phyloP scores from a whole-genome alignment of 352 stramenopile genomes.

The Pythium aristosporum region DNA sequence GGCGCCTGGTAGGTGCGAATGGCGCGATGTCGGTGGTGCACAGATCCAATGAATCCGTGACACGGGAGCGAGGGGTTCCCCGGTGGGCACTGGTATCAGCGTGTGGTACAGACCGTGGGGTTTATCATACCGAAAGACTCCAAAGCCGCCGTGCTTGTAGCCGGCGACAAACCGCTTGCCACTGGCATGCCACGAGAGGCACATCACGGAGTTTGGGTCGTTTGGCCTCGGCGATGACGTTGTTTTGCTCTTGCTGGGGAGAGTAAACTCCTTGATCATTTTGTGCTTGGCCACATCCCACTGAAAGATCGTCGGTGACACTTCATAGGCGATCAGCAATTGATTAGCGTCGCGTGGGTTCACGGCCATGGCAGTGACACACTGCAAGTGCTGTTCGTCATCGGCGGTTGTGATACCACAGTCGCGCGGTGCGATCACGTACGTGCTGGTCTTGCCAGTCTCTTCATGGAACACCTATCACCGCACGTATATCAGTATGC shows the following conservation, averaged over 20 bases:
- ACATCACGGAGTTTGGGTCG: constrained; percentile 48
- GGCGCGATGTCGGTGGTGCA: constrained; percentile 51
- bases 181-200: constrained; percentile 71
- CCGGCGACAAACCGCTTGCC: constrained; percentile 75
- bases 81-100: background rate
- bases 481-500: constrained; percentile 1
- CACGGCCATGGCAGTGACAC: constrained; percentile 47
- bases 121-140: constrained; percentile 62
- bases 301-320: constrained; percentile 42
- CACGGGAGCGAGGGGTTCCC: constrained; percentile 25
- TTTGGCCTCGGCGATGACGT: background rate
- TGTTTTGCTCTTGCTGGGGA: constrained; percentile 16
- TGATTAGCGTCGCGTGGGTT: constrained; percentile 67
- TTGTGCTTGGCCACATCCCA: constrained; percentile 75
- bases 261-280: constrained; percentile 33
- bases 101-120: constrained; percentile 32
- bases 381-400: constrained; percentile 27
- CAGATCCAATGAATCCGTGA: constrained; percentile 63
- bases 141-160: constrained; percentile 64
- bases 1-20: constrained; percentile 47
- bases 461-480: constrained; percentile 73
- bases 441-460: constrained; percentile 64
- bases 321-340: constrained; percentile 63
- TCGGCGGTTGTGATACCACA: constrained; percentile 30
- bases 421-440: constrained; percentile 56